A percentile compares a stretch with the other conserved stretches of the same genome.
Conservation (phyloP, 1,139 yeast genomes). For the Debaryomyces udenii region DNA sequence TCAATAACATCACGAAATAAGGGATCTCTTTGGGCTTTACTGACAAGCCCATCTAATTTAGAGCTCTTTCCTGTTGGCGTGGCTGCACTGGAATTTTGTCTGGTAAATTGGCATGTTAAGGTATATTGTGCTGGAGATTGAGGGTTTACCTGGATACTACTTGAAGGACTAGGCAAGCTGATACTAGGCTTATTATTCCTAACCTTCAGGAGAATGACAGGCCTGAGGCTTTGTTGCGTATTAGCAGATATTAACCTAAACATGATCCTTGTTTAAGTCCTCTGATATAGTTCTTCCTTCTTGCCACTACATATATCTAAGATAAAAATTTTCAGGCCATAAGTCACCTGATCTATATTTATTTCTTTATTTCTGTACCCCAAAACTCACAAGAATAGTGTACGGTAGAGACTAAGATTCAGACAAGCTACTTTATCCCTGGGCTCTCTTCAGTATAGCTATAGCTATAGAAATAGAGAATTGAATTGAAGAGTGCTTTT, state of each 20-base stretch:
- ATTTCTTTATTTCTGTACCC: background rate
- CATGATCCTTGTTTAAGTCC: conserved; percentile 23
- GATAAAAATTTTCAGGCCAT: conserved; percentile 9
- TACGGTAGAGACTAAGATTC: too few species aligned
- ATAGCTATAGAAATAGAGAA: too few species aligned
- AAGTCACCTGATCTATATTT: conserved; percentile 9
- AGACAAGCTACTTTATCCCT: too few species aligned
- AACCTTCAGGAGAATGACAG: conserved; percentile 44
- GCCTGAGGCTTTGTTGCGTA: conserved; percentile 42
- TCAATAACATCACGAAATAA: conserved; percentile 24
- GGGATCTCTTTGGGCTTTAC: conserved; percentile 27
- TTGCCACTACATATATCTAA: conserved; percentile 8
- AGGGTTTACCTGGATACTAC: conserved; percentile 14
- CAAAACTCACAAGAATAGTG: too few species aligned
- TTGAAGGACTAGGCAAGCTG: conserved; percentile 16
- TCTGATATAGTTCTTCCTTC: too few species aligned
- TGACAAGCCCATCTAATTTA: conserved; percentile 20
- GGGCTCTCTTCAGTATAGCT: too few species aligned
- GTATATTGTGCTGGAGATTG: conserved; percentile 12
- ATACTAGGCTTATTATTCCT: conserved; percentile 33
- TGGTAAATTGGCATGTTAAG: conserved; percentile 14
- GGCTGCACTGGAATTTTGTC: conserved; percentile 23
- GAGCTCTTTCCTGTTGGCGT: conserved; percentile 13
- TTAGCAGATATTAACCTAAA: conserved; percentile 44
- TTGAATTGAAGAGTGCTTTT: too few species aligned